phyloP scores from a whole-genome alignment of 2,329 filamentous ascomycete genomes.

The Aspergillus ochraceoroseus region DNA sequence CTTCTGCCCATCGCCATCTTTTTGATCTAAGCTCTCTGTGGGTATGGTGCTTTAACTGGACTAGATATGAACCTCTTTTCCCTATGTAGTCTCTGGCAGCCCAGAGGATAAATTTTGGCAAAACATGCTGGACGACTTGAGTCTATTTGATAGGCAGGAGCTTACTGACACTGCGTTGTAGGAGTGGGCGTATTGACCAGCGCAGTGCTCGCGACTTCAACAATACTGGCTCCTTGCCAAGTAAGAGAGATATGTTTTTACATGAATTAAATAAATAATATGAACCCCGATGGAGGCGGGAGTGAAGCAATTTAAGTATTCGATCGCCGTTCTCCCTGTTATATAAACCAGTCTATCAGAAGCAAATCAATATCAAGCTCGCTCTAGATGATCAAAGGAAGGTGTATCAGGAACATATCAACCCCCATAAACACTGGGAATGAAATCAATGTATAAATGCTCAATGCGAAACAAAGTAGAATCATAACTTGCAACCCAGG shows the following conservation, averaged over 20 bases:
- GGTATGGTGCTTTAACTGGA: constrained; percentile 1
- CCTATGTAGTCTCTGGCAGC: constrained; percentile 4
- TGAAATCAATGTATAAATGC: neutral
- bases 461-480: no score
- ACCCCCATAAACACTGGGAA: neutral
- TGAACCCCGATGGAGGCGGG: no score
- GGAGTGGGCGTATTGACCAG: no score
- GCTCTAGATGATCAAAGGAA: constrained; percentile 3
- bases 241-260: no score
- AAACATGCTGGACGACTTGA: neutral
- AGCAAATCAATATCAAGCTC: neutral
- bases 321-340: neutral
- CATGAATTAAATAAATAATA: no score
- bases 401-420: constrained; percentile 1
- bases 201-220: no score
- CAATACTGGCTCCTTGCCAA: no score
- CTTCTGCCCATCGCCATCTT: constrained; percentile 2
- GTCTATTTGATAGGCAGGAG: no score
- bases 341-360: constrained; percentile 9
- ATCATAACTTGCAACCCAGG: no score
- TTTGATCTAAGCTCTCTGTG: constrained; percentile 2
- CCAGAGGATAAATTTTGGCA: constrained; percentile 1
- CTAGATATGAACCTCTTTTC: no score
- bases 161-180: no score
- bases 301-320: no score